phyloP scores from a whole-genome alignment of 192 early-diverging fungal species.

The Helicostylum pulchrum region DNA sequence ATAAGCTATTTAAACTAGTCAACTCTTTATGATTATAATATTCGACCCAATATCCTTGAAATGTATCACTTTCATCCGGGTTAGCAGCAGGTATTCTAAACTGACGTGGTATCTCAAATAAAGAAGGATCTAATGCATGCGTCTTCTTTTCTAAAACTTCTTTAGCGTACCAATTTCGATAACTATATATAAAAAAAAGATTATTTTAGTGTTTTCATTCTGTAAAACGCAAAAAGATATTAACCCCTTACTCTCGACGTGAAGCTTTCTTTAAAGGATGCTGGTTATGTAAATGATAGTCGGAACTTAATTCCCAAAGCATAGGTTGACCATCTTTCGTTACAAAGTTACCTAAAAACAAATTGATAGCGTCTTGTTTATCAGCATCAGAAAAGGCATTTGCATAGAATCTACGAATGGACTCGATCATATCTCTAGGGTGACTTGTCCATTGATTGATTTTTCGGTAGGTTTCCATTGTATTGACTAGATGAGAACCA shows the following conservation, averaged over 20 bases:
- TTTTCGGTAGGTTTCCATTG: constrained; percentile 95
- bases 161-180: constrained; percentile 61
- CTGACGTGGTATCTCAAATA: constrained; percentile 23
- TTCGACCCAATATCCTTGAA: constrained; percentile 73
- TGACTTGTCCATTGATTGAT: constrained; percentile 94
- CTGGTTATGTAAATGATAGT: constrained; percentile 77
- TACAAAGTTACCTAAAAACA: constrained; percentile 78
- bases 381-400: constrained; percentile 96
- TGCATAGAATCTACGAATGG: constrained; percentile 85
- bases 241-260: constrained; percentile 50
- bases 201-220: neutral
- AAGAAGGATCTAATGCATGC: constrained; percentile 12
- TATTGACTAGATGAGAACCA: constrained; percentile 96
- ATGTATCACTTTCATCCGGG: constrained; percentile 33
- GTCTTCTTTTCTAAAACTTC: constrained; percentile 41
- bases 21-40: constrained; percentile 82
- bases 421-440: constrained; percentile 94
- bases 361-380: constrained; percentile 94
- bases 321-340: constrained; percentile 47
- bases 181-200: constrained; percentile 41
- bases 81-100: constrained; percentile 24
- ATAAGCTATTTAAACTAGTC: constrained; percentile 74
- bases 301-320: constrained; percentile 76
- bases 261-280: constrained; percentile 44
- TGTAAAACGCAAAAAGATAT: too few species aligned